Base-by-base conservation (phyloP, 306 rosid genomes). In the Albizia julibrissin region DNA sequence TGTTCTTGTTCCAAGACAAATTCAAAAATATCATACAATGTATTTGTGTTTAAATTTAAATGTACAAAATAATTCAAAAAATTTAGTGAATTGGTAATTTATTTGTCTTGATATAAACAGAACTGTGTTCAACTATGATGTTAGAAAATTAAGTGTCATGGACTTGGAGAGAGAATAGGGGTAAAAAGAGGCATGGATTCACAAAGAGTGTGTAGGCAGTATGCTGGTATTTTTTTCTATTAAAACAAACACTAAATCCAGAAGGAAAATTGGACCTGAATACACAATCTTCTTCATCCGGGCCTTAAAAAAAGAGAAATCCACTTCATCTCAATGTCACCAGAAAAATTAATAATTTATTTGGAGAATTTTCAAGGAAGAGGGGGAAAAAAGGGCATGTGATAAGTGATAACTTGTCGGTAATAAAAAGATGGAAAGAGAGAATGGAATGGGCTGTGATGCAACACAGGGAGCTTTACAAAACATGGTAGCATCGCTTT, bases 381-480 rank as follows among this genome's bases (percentile, higher is more conserved):
- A 46, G 5, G 10, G 56, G 4, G 0, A 19, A 19, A 5, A 18
- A 52, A 2, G 1, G 22, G 19, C 59, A 52, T 21, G 22, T 52
- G 22, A 52, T 52, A 8, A 19, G 22, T 52, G 22, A 52, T 52
- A 8, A 19, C 7, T 52, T 6, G 0, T 16, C 24, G 24, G 59
- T 52, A 19, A 52, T 52, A 50, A 50, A 18, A 47, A 47, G 14
- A 3, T 47, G 54, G 52, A 47, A 3, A 47, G 54, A 47, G 15
- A 14, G 21, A 15, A 47, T 15, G 1, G 47, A 12, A 40, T 71
- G 80, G 62, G 72, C 59, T 77, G 67, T 50, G 79, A 71, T 18
- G 15, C 34, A 70, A 42, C 49, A 34, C 52, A 70, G 34, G 70
- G 33, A 76, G 79, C 75, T 64, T 64, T 64, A 50, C 46, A 31